Evolutionary conservation across 352 stramenopile species (phyloP).

Genomic region (Pythium chondricola): DNA sequence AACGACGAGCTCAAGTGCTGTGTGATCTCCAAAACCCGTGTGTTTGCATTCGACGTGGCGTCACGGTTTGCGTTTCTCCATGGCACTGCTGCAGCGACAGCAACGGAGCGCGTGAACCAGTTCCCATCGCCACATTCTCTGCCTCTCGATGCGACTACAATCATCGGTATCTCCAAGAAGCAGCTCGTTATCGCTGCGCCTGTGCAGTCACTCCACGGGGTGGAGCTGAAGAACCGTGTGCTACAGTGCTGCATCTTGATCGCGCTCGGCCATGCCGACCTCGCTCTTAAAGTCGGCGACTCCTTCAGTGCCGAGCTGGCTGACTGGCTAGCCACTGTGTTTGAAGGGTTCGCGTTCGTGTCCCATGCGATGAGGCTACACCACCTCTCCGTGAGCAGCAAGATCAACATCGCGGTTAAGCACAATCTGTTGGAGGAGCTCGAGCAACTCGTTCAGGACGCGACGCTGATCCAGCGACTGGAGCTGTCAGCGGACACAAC

Average conservation of each 20-base stretch:
- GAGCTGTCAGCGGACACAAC: conserved; percentile 29
- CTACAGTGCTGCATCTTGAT: conserved; percentile 66
- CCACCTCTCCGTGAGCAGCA: conserved; percentile 29
- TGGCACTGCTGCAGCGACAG: background rate
- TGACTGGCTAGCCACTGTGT: conserved; percentile 52
- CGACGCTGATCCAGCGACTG: conserved; percentile 12
- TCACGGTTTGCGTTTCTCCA: conserved; percentile 21
- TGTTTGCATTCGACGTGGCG: conserved; percentile 58
- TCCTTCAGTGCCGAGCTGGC: conserved; percentile 27
- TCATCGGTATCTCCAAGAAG: conserved; percentile 39
- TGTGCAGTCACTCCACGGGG: conserved; percentile 36
- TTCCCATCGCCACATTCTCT: conserved; percentile 40
- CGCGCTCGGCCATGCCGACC: conserved; percentile 35
- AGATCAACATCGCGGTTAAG: conserved; percentile 70
- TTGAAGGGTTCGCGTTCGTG: conserved; percentile 61
- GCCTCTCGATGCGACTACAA: conserved; percentile 28
- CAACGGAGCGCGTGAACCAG: conserved; percentile 19
- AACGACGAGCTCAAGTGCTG: conserved; percentile 60
- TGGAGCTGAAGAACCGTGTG: conserved; percentile 58
- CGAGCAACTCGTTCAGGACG: conserved; percentile 19
- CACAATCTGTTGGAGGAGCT: conserved; percentile 40
- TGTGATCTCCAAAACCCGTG: conserved; percentile 48
- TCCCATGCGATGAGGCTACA: conserved; percentile 30
- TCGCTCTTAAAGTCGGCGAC: conserved; percentile 36
- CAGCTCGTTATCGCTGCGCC: conserved; percentile 46